phyloP scores from a whole-genome alignment of 305 asterid species.

The Solanum hybrid region DNA sequence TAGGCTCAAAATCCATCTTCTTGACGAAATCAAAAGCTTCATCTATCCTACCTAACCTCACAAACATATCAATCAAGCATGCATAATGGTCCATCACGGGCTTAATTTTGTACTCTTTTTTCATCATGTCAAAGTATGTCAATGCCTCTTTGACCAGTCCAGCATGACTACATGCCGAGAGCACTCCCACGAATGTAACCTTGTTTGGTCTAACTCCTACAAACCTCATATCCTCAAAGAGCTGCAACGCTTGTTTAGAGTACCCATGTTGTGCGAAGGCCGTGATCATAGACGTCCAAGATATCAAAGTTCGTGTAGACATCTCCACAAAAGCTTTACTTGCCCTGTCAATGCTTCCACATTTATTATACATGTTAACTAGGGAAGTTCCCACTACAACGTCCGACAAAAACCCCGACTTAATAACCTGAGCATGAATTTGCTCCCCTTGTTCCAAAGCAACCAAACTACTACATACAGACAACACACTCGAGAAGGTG shows the following conservation, averaged over 20 bases:
- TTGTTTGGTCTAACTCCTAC: slow-evolving; percentile 75
- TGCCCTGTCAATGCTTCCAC: slow-evolving; percentile 76
- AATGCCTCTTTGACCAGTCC: slow-evolving; percentile 74
- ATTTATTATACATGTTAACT: slow-evolving; percentile 80
- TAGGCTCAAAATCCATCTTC: slow-evolving; percentile 41
- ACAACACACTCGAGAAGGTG: slow-evolving; percentile 63
- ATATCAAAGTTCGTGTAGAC: slow-evolving; percentile 64
- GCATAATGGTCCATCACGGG: slow-evolving; percentile 81
- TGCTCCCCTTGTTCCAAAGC: slow-evolving; percentile 90
- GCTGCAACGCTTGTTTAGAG: slow-evolving; percentile 54
- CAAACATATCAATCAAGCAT: slow-evolving; percentile 70
- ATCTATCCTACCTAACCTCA: slow-evolving; percentile 63
- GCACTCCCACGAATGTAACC: slow-evolving; percentile 78
- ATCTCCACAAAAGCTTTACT: slow-evolving; percentile 74
- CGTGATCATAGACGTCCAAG: slow-evolving; percentile 85
- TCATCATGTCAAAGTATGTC: slow-evolving; percentile 69
- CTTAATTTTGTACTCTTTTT: slow-evolving; percentile 43
- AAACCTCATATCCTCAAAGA: slow-evolving; percentile 78
- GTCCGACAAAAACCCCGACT: slow-evolving; percentile 62
- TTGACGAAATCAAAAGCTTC: slow-evolving; percentile 69
- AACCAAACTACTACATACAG: slow-evolving; percentile 60
- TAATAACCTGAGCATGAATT: slow-evolving; percentile 73
- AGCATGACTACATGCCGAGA: slow-evolving; percentile 88
- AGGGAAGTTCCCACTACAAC: slow-evolving; percentile 80
- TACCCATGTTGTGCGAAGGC: slow-evolving; percentile 71